Evolutionary conservation across 306 rosid genomes (phyloP).

Genomic region (Begonia masoniana): DNA sequence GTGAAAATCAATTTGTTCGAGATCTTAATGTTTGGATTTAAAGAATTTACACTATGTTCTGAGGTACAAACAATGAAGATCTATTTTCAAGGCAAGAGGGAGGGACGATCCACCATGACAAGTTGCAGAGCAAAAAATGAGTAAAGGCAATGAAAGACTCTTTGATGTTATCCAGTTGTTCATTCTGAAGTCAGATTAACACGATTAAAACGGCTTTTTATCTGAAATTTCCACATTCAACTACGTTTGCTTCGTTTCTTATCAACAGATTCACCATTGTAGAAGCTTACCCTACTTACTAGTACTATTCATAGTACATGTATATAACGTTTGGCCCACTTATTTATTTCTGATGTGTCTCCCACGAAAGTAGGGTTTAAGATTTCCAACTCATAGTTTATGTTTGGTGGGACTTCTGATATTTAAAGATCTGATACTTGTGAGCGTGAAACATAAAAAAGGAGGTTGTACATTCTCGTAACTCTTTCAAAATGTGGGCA

Average conservation of each 20-base stretch:
- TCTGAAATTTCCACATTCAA: conserved; percentile 12
- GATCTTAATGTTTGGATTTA: too few species aligned
- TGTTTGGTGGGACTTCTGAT: conserved; percentile 2
- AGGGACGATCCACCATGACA: too few species aligned
- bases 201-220: conserved; percentile 18
- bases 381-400: conserved; percentile 58
- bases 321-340: conserved; percentile 22
- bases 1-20: too few species aligned
- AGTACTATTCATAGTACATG: conserved; percentile 20
- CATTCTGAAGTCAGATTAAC: conserved; percentile 7
- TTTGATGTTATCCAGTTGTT: conserved; percentile 42
- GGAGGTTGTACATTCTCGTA: too few species aligned
- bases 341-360: conserved; percentile 63
- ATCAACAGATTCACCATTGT: conserved; percentile 6
- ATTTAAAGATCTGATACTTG: too few species aligned
- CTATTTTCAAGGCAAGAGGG: too few species aligned
- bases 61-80: not conserved
- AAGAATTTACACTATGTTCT: too few species aligned
- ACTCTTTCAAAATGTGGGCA: too few species aligned
- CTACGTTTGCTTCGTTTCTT: conserved; percentile 17
- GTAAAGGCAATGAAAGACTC: not conserved
- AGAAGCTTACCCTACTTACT: conserved; percentile 16
- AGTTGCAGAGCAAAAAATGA: not conserved
- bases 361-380: conserved; percentile 54
- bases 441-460: too few species aligned